A percentile compares a stretch with the other conserved stretches of the same genome.
phyloP scores from a whole-genome alignment of 2,329 filamentous ascomycete species.

The Sporothrix euskadiensis region DNA sequence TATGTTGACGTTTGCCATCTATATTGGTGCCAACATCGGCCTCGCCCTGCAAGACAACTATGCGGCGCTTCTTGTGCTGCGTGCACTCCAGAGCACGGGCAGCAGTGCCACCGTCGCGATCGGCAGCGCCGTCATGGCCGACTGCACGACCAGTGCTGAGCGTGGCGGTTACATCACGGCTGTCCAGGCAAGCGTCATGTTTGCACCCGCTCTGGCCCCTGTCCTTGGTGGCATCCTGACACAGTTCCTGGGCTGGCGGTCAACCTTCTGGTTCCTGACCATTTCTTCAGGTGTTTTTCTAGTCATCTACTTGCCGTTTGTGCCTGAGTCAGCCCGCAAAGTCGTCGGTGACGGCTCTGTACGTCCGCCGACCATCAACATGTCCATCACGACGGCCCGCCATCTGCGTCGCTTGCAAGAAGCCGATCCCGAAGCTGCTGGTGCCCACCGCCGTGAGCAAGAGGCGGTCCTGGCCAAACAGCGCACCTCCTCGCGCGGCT shows the following conservation, averaged over 20 bases:
- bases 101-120: slow-evolving; percentile 58
- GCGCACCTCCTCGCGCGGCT: slow-evolving; percentile 30
- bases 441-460: slow-evolving; percentile 27
- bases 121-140: slow-evolving; percentile 52
- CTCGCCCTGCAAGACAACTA: slow-evolving; percentile 48
- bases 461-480: slow-evolving; percentile 24
- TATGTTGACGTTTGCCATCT: slow-evolving; percentile 49
- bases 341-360: slow-evolving; percentile 51
- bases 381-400: slow-evolving; percentile 31
- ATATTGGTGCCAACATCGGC: slow-evolving; percentile 49
- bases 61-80: slow-evolving; percentile 49
- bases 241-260: slow-evolving; percentile 54
- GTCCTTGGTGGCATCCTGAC: slow-evolving; percentile 55
- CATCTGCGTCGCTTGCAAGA: slow-evolving; percentile 21
- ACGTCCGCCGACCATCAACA: slow-evolving; percentile 39
- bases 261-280: slow-evolving; percentile 58
- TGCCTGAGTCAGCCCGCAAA: slow-evolving; percentile 41
- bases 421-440: slow-evolving; percentile 28
- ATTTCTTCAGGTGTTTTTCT: slow-evolving; percentile 45
- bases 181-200: slow-evolving; percentile 46
- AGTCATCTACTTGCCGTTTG: slow-evolving; percentile 37
- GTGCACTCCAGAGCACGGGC: slow-evolving; percentile 53
- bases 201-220: slow-evolving; percentile 48
- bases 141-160: slow-evolving; percentile 52
- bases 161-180: slow-evolving; percentile 56